Percentiles rank a stretch among this genome's conserved stretches.
These are phyloP conservation scores for Myriosclerotinia curreyana DNA, from an alignment of 2,329 filamentous ascomycete species.

Conservation along the genomic window DNA sequence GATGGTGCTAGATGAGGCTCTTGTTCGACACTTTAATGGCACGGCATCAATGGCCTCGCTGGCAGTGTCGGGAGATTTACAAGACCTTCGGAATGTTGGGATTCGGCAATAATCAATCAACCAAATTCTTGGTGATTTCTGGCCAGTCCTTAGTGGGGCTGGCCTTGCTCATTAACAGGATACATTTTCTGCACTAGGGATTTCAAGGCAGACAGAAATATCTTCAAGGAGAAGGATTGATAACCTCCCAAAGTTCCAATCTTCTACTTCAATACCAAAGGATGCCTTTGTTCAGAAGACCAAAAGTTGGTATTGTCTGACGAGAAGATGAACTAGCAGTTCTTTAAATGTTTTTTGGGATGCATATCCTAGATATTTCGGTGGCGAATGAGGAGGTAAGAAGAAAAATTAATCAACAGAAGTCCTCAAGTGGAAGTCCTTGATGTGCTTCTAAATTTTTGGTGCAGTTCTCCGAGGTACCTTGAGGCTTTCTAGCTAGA, in stretches of 20 bases:
- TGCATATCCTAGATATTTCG: neutral
- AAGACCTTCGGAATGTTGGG: constrained; percentile 4
- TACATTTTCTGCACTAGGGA: neutral
- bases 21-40: neutral
- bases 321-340: neutral
- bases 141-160: neutral
- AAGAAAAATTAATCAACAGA: neutral
- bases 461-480: neutral
- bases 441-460: neutral
- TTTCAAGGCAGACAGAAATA: neutral
- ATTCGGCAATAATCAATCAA: neutral
- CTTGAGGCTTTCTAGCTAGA: neutral
- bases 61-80: neutral
- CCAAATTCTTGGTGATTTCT: neutral
- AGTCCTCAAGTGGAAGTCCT: neutral
- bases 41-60: neutral
- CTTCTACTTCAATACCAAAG: neutral
- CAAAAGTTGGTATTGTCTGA: neutral
- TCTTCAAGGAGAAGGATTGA: neutral
- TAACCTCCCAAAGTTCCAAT: neutral
- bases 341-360: neutral
- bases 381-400: neutral
- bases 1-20: neutral
- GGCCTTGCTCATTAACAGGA: neutral
- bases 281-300: neutral